phyloP scores from a whole-genome alignment of 176 grass and related monocot species.

The Avena insularis region DNA sequence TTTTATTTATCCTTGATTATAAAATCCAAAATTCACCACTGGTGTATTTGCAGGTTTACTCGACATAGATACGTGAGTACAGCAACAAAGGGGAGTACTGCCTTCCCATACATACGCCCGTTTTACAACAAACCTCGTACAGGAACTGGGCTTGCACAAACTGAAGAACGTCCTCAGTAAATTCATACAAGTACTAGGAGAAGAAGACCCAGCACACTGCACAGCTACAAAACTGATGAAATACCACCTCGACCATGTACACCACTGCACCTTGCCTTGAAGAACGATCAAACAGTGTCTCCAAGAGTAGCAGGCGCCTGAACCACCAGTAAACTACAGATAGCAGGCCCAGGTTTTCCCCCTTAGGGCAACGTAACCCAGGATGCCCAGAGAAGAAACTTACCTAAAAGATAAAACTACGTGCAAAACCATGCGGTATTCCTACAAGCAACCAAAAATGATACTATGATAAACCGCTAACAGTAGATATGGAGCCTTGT shows the following conservation, averaged over 20 bases:
- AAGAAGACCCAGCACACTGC: not conserved
- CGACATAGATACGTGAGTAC: not conserved
- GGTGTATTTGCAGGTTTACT: not conserved
- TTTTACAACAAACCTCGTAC: conserved; percentile 26
- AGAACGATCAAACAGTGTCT: conserved; percentile 45
- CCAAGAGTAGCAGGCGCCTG: conserved; percentile 32
- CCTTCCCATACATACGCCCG: conserved; percentile 12
- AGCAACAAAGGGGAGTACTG: not conserved
- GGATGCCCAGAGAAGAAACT: conserved; percentile 16
- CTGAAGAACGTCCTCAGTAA: not conserved
- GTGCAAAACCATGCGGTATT: conserved; percentile 36
- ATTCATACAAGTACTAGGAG: not conserved
- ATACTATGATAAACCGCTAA: not conserved
- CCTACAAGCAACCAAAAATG: conserved; percentile 24
- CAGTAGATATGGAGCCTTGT: not conserved
- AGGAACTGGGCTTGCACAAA: not conserved
- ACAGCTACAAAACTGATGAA: conserved; percentile 20
- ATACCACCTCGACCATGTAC: not conserved
- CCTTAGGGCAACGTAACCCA: not conserved
- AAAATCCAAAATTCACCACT: not conserved
- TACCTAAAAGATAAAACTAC: conserved; percentile 11
- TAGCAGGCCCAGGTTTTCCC: not conserved
- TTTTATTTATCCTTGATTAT: not conserved
- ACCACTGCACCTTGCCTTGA: conserved; percentile 19
- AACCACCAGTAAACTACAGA: conserved; percentile 3